phyloP scores from a whole-genome alignment of 768 basidiomycete species.

The Daedaleopsis nitida region DNA sequence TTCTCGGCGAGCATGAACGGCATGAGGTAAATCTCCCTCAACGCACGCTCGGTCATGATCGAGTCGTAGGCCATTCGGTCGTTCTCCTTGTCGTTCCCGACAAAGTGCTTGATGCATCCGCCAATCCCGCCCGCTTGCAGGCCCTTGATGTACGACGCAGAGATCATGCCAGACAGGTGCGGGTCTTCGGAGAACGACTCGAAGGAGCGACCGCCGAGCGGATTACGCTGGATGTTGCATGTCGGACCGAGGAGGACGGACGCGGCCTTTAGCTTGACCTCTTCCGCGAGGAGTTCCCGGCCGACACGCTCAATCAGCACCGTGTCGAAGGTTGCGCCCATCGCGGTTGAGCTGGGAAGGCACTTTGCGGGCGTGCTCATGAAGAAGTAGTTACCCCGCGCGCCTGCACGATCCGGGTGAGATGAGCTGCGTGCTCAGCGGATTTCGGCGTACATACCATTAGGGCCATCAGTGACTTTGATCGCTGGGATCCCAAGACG shows the following conservation, averaged over 20 bases:
- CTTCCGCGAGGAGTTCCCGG: slow-evolving; percentile 63
- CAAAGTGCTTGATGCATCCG: slow-evolving; percentile 80
- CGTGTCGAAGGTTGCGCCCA: slow-evolving; percentile 75
- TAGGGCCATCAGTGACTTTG: slow-evolving; percentile 83
- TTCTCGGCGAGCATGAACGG: slow-evolving; percentile 64
- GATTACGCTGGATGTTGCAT: slow-evolving; percentile 81
- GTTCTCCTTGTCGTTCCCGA: slow-evolving; percentile 82
- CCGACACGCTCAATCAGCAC: slow-evolving; percentile 65
- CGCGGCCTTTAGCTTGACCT: slow-evolving; percentile 71
- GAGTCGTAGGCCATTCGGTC: slow-evolving; percentile 66
- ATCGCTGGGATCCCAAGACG: slow-evolving; percentile 71
- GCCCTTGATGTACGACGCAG: slow-evolving; percentile 75
- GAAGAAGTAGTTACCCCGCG: slow-evolving; percentile 75
- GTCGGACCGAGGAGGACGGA: slow-evolving; percentile 78
- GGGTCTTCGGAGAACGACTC: slow-evolving; percentile 85
- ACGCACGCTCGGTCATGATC: slow-evolving; percentile 49
- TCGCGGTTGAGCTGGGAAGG: slow-evolving; percentile 72
- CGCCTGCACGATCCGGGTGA: slow-evolving; percentile 34
- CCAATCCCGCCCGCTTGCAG: slow-evolving; percentile 78
- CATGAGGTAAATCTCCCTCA: slow-evolving; percentile 62
- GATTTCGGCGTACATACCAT: slow-evolving; percentile 46
- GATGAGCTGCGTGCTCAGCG: background rate
- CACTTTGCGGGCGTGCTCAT: slow-evolving; percentile 83
- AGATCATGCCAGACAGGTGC: slow-evolving; percentile 66
- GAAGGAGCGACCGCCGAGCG: slow-evolving; percentile 65